phyloP scores from a whole-genome alignment of 192 early-diverging fungal genomes.

The Gamsiella multidivaricata region DNA sequence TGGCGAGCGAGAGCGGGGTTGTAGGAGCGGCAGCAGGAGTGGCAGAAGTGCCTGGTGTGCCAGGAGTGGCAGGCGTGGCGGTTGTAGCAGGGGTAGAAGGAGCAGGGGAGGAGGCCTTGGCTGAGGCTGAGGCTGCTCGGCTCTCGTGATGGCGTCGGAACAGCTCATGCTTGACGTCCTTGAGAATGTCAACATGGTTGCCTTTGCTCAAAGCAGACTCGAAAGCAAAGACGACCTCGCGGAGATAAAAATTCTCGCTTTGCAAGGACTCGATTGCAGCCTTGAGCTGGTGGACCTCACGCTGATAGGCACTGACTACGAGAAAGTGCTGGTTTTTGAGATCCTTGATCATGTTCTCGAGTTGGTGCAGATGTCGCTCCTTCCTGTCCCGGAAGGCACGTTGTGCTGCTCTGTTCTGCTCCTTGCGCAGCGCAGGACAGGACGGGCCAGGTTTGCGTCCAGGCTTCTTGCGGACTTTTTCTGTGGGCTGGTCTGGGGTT shows the following conservation, averaged over 20 bases:
- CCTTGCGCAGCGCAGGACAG: conserved; percentile 68
- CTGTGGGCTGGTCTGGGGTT: background rate
- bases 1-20: background rate
- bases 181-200: conserved; percentile 27
- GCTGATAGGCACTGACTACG: conserved; percentile 40
- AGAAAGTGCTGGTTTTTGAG: conserved; percentile 70
- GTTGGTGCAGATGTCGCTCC: conserved; percentile 76
- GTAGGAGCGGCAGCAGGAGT: background rate
- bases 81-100: conserved; percentile 4
- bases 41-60: background rate
- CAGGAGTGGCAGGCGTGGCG: background rate
- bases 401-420: conserved; percentile 90
- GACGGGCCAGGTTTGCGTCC: conserved; percentile 65
- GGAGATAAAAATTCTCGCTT: conserved; percentile 60
- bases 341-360: conserved; percentile 79
- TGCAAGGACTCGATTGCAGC: conserved; percentile 42
- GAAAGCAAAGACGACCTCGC: conserved; percentile 57
- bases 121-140: background rate
- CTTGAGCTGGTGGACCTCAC: conserved; percentile 47
- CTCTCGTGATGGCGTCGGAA: conserved; percentile 42
- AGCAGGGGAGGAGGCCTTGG: background rate
- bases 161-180: conserved; percentile 45
- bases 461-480: conserved; percentile 32
- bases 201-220: conserved; percentile 54
- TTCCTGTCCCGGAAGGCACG: conserved; percentile 90